Evolutionary conservation across 306 rosid species (phyloP), one percentile per base, ranked within the genome.

Genomic region (Cicer bijugum): DNA sequence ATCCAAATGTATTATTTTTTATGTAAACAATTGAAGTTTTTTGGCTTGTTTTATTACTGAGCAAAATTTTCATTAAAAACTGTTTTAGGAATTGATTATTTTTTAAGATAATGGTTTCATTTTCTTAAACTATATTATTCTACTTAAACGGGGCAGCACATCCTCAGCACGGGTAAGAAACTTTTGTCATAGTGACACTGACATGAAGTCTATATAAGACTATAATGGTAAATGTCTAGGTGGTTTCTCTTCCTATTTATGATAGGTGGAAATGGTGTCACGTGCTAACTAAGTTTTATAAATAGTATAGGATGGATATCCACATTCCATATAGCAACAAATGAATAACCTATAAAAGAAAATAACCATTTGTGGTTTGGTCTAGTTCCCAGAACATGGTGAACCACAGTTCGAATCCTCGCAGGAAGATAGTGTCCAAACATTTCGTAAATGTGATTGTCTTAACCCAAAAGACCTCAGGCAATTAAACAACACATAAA

Each of bases 41-140:
- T 38, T 0, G 14, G 44, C 10, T 52, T 9, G 19, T 37, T 38
- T 52, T 2, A 39, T 10, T 55, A 16, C 12, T 6, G 16, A 50
- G 55, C 35, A 17, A 62, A 60, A 3, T 60, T 15, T 47, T 12
- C 76, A 39, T 28, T 7, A 66, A 12, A 67, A 50, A 28, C 60
- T 47, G 52, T 43, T 19, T 16, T 9, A 16, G 6, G 17, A 12
- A 51, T 10, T 42, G 33, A 35, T 72, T 56, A 45, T 46, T 57
- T 28, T 17, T 28, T 8, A 55, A 9, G 4, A 44, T 6, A 17
- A 14, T 4, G 3, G 68, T 43, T 59, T 67, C 46, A 77, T 60
- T 77, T 44, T 42, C 74, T 61, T 43, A 78, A 28, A 8, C 72
- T 19, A 33, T 9, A 58, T 28, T 16, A 56, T 6, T 37, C 48